Percentiles rank a stretch among this genome's conserved stretches.
Evolutionary conservation across 345 rosid genomes (phyloP).

Genomic region (Brassica cretica): DNA sequence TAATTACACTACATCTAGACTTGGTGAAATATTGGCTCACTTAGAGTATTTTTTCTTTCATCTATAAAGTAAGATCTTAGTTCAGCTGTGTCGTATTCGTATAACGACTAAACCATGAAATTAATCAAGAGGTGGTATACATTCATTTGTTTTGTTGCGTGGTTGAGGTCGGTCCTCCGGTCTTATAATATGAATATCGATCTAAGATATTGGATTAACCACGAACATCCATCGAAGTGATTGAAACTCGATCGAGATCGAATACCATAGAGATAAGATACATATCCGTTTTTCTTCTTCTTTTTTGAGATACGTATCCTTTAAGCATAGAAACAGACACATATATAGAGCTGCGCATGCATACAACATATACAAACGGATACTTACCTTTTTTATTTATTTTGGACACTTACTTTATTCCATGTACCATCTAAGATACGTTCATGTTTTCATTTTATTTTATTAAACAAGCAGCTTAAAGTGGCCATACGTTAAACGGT

Average conservation of each 20-base stretch:
- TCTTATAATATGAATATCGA: background rate
- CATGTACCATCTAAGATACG: slow-evolving; percentile 10
- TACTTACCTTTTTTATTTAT: too few species aligned
- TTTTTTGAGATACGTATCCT: background rate
- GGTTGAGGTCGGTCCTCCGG: background rate
- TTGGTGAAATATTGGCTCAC: background rate
- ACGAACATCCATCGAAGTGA: background rate
- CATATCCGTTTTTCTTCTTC: too few species aligned
- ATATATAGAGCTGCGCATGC: background rate
- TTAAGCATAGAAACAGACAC: background rate
- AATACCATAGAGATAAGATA: background rate
- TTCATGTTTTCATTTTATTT: slow-evolving; percentile 11
- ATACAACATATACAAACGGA: background rate
- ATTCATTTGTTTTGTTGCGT: background rate
- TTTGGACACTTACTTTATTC: background rate
- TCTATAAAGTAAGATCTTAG: background rate
- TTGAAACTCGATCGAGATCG: background rate
- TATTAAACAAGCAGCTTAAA: slow-evolving; percentile 6
- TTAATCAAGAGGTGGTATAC: background rate
- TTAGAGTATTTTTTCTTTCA: background rate
- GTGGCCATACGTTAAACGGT: slow-evolving; percentile 12
- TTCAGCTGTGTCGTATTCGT: background rate
- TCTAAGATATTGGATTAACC: background rate
- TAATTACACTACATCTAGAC: background rate
- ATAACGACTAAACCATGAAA: background rate